Evolutionary conservation across 2,329 filamentous ascomycete genomes (phyloP).

Genomic region (Exophiala lecanii-corni): DNA sequence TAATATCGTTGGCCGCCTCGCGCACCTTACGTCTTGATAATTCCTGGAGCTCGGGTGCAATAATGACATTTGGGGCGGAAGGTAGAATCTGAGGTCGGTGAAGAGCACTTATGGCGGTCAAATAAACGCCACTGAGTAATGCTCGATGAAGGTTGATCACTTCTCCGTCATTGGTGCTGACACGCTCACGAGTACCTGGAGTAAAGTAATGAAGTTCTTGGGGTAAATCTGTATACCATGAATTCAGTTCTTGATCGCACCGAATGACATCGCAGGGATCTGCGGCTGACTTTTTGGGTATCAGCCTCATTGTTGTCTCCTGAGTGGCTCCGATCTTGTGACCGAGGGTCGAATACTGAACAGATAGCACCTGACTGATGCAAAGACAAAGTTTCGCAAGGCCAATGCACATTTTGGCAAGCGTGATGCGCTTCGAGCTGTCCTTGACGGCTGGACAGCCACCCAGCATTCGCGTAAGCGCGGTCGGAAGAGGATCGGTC

Average conservation of each 20-base stretch:
- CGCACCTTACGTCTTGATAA: conserved; percentile 77
- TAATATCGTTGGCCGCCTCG: conserved; percentile 79
- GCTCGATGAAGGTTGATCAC: conserved; percentile 67
- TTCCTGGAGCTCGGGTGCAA: conserved; percentile 69
- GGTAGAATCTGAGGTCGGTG: conserved; percentile 89
- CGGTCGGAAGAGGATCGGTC: conserved; percentile 61
- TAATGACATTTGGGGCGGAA: conserved; percentile 54
- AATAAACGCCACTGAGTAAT: conserved; percentile 90
- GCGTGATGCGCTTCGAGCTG: conserved; percentile 65
- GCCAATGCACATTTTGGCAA: conserved; percentile 85
- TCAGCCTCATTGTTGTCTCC: conserved; percentile 79
- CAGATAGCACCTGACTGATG: conserved; percentile 82
- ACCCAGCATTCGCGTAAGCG: conserved; percentile 62
- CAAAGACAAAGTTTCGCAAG: conserved; percentile 86
- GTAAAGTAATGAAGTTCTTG: conserved; percentile 63
- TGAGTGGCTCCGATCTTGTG: conserved; percentile 69
- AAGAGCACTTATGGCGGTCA: conserved; percentile 83
- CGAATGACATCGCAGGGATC: conserved; percentile 72
- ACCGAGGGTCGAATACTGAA: conserved; percentile 88
- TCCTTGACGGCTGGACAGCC: conserved; percentile 70
- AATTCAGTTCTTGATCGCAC: conserved; percentile 73
- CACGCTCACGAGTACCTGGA: conserved; percentile 50
- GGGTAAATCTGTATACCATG: conserved; percentile 71
- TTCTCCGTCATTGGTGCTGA: conserved; percentile 52
- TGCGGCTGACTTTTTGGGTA: conserved; percentile 81